Conservation (phyloP, 495 filamentous ascomycete species). For the Penicillium manginii region DNA sequence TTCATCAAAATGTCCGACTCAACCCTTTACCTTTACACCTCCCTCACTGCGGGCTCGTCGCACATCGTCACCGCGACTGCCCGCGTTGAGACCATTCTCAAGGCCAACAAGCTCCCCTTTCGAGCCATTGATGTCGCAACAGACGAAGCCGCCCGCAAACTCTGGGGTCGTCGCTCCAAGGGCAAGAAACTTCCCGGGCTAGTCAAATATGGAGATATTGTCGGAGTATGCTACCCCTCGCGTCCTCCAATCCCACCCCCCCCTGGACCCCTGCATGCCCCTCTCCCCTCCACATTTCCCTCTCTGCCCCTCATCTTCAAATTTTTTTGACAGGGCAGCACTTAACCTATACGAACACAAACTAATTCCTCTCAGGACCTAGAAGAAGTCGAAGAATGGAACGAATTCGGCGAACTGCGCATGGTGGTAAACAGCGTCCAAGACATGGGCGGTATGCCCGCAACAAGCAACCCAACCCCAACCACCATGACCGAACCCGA, state of each 20-base stretch:
- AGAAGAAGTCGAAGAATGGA: constrained; percentile 97
- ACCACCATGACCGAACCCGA: too few relatives aligned
- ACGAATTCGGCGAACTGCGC: constrained; percentile 95
- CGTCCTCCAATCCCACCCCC: background rate
- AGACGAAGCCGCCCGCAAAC: constrained; percentile 85
- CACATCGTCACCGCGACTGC: constrained; percentile 97
- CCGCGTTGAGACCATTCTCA: constrained; percentile 93
- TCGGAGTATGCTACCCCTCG: constrained; percentile 67
- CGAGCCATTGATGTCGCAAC: constrained; percentile 90
- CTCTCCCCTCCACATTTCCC: background rate
- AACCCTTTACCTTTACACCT: constrained; percentile 90
- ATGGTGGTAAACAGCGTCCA: constrained; percentile 65
- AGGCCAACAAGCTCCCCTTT: constrained; percentile 92
- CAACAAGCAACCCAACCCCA: constrained; percentile 52
- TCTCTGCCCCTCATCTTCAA: background rate
- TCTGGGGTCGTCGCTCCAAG: constrained; percentile 84
- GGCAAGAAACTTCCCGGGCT: constrained; percentile 84
- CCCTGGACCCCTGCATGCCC: background rate
- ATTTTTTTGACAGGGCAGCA: background rate
- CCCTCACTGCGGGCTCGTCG: constrained; percentile 93
- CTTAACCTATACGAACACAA: background rate
- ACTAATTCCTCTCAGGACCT: constrained; percentile 66
- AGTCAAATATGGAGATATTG: constrained; percentile 82
- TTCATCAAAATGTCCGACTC: constrained; percentile 63
- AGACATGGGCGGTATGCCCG: constrained; percentile 39